These are phyloP conservation scores for Babesia microti DNA, from an alignment of 169 alveolate species.

Conservation along the genomic window DNA sequence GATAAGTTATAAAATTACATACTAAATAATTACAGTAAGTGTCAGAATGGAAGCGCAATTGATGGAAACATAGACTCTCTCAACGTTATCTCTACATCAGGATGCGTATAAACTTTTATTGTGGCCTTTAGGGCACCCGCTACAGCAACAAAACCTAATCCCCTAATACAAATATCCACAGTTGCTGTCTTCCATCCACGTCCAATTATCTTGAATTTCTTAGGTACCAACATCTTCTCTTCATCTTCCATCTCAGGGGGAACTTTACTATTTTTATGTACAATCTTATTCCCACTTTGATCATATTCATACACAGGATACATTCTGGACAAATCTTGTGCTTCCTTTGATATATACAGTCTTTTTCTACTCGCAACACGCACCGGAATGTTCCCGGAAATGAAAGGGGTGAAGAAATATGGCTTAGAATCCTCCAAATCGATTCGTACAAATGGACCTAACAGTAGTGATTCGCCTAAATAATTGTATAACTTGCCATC, in stretches of 20 bases:
- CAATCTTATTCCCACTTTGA: no score
- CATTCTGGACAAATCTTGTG: background rate
- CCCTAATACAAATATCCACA: constrained; percentile 36
- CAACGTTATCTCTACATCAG: constrained; percentile 10
- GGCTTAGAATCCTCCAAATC: constrained; percentile 28
- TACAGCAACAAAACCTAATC: constrained; percentile 37
- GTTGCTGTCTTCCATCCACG: constrained; percentile 43
- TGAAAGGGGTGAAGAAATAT: constrained; percentile 22
- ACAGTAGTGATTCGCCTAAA: constrained; percentile 16
- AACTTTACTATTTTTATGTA: no score
- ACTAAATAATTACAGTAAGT: background rate
- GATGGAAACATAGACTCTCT: constrained; percentile 35
- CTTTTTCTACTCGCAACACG: constrained; percentile 7
- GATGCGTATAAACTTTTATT: constrained; percentile 14
- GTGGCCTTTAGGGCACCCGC: constrained; percentile 34
- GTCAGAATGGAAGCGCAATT: constrained; percentile 22
- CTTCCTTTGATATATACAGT: constrained; percentile 3
- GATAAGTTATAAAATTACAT: no score
- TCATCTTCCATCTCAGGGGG: no score
- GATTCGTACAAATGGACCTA: constrained; percentile 34
- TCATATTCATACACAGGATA: no score
- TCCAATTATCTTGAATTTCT: constrained; percentile 6
- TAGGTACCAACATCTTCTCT: background rate
- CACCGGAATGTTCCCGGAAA: constrained; percentile 15
- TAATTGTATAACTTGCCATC: constrained; percentile 12